Conservation (phyloP, 192 early-diverging fungal genomes). For the Oehlia diaphana region DNA sequence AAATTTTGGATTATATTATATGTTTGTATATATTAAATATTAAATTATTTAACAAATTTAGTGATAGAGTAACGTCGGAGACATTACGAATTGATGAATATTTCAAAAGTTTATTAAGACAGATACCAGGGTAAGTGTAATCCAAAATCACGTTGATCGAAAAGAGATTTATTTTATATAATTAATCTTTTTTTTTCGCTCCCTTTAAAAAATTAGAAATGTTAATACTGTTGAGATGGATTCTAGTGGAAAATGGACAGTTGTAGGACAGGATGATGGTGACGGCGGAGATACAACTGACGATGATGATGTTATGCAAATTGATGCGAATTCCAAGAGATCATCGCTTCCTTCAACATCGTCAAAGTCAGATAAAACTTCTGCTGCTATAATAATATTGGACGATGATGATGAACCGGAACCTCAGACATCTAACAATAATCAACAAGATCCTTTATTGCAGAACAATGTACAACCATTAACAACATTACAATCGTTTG, state of each 20-base stretch:
- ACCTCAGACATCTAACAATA: neutral
- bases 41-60: neutral
- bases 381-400: neutral
- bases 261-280: neutral
- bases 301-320: neutral
- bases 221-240: neutral
- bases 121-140: neutral
- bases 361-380: neutral
- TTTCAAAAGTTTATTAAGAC: neutral
- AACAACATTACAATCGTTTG: too few species aligned
- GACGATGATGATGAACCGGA: neutral
- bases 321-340: neutral
- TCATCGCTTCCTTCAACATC: neutral
- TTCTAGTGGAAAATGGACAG: neutral
- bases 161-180: too few species aligned
- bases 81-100: constrained; percentile 4
- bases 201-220: neutral
- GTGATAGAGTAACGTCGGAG: neutral
- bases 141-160: too few species aligned
- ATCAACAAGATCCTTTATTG: neutral
- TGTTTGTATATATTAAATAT: neutral
- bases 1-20: too few species aligned
- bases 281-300: neutral
- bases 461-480: neutral
- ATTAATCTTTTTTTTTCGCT: neutral